Evolutionary conservation across 2,329 filamentous ascomycete species (phyloP).

Genomic region (Sporothrix humicola): DNA sequence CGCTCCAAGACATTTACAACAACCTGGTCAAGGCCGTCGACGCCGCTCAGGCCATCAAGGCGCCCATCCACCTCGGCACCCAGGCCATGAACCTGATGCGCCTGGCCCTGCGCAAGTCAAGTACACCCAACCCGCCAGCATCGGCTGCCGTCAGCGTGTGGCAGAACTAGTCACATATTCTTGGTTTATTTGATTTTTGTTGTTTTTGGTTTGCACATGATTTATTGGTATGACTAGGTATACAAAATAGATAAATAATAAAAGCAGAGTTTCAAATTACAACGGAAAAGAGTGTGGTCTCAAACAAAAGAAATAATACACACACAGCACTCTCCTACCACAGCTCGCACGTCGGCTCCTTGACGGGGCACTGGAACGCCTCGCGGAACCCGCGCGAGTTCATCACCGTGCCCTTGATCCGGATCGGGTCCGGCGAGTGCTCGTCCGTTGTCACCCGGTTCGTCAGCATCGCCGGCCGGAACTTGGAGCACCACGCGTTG

Average conservation of each 20-base stretch:
- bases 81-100: constrained; percentile 49
- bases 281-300: background rate
- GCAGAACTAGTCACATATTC: constrained; percentile 12
- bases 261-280: background rate
- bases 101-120: constrained; percentile 41
- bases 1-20: constrained; percentile 43
- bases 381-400: constrained; percentile 72
- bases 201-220: background rate
- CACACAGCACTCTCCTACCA: constrained; percentile 55
- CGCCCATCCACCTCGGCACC: constrained; percentile 50
- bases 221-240: background rate
- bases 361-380: constrained; percentile 68
- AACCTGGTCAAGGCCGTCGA: constrained; percentile 48
- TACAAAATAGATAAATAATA: constrained; percentile 2
- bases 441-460: constrained; percentile 65
- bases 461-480: constrained; percentile 62
- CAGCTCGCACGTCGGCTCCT: constrained; percentile 71
- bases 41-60: constrained; percentile 52
- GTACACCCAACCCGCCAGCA: constrained; percentile 31
- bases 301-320: background rate
- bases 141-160: constrained; percentile 42
- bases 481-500: constrained; percentile 71
- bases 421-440: constrained; percentile 67
- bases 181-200: background rate
- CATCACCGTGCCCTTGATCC: constrained; percentile 67